Conservation (phyloP, 306 rosid genomes). For the Geum urbanum region DNA sequence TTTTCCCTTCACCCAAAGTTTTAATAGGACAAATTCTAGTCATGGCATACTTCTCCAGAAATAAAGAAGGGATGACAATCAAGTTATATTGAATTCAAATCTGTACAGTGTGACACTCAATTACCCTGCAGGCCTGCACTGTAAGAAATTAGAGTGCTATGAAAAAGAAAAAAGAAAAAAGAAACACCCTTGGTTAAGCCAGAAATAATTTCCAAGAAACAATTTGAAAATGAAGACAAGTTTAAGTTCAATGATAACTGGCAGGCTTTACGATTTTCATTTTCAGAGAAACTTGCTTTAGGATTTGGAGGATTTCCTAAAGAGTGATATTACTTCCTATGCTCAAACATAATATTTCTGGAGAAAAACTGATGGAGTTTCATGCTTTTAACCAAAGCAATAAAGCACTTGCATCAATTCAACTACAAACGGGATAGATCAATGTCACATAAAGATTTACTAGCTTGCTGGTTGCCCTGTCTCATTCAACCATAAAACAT, state of each 20-base stretch:
- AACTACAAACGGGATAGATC: background rate
- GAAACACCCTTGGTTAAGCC: background rate
- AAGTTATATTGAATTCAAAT: background rate
- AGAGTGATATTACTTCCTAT: background rate
- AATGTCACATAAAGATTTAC: background rate
- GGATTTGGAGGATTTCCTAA: background rate
- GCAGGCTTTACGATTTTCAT: background rate
- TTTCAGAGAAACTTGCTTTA: background rate
- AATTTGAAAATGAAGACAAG: background rate
- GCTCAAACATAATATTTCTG: background rate
- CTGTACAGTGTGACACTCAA: background rate
- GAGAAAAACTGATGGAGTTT: background rate
- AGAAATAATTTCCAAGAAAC: background rate
- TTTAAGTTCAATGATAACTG: background rate
- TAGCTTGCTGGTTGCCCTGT: background rate
- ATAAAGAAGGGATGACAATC: background rate
- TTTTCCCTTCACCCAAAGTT: background rate
- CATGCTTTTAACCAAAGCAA: background rate
- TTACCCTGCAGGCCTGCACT: background rate
- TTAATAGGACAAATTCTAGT: background rate
- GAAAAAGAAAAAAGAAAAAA: too few species aligned
- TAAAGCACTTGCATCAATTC: background rate
- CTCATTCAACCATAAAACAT: background rate
- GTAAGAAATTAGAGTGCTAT: background rate
- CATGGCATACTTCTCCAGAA: background rate